These are phyloP conservation scores for Pisolithus sp. DNA, from an alignment of 768 basidiomycete species.

Conservation along the genomic window DNA sequence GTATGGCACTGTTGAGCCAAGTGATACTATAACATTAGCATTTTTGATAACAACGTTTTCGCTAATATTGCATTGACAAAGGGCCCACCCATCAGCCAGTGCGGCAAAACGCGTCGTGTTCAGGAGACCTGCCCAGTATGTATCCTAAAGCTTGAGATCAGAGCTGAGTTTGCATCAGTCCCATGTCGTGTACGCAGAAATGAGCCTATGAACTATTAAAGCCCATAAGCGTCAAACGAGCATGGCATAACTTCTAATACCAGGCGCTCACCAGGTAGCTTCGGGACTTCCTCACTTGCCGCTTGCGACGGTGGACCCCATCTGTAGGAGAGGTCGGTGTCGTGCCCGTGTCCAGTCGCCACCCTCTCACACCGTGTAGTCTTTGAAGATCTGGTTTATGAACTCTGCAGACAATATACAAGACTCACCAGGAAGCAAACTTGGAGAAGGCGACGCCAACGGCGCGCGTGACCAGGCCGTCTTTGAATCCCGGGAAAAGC, in stretches of 20 bases:
- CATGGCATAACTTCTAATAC: not conserved
- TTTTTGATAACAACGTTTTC: slow-evolving; percentile 34
- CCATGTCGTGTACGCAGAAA: not conserved
- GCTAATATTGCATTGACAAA: slow-evolving; percentile 48
- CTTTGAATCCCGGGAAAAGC: too few species aligned
- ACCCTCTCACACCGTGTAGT: too few species aligned
- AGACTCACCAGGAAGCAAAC: too few species aligned
- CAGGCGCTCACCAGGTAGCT: slow-evolving; percentile 30
- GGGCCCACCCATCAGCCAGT: not conserved
- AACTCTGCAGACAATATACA: too few species aligned
- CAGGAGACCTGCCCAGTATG: slow-evolving; percentile 45
- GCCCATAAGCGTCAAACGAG: slow-evolving; percentile 32
- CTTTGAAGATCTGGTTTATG: too few species aligned
- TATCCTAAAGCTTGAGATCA: slow-evolving; percentile 52
- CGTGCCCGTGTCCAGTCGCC: too few species aligned
- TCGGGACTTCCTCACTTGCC: slow-evolving; percentile 20
- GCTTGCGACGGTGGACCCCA: too few species aligned
- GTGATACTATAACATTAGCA: slow-evolving; percentile 42
- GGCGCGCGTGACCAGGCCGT: too few species aligned
- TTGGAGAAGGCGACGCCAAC: too few species aligned
- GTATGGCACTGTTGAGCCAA: slow-evolving; percentile 39
- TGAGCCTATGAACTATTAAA: slow-evolving; percentile 48
- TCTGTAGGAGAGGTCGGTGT: too few species aligned
- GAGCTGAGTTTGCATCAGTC: not conserved
- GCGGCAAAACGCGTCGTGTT: not conserved